phyloP scores from a whole-genome alignment of 139 green algal genomes.

The Chlorella vulgaris region DNA sequence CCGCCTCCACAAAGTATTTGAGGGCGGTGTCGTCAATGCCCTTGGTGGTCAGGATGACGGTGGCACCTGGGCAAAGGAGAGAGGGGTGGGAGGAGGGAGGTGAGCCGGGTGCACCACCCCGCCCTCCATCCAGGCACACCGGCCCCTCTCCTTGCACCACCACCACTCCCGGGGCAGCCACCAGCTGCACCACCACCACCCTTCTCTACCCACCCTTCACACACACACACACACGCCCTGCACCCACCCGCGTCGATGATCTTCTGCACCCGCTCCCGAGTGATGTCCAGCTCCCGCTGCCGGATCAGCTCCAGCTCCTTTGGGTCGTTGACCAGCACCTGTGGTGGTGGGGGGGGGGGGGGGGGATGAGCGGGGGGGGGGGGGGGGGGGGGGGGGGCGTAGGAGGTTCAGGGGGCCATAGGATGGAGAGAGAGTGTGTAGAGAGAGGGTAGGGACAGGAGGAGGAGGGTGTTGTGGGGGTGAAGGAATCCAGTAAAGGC shows the following conservation, averaged over 20 bases:
- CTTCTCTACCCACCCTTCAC: not conserved
- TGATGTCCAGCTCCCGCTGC: slow-evolving; percentile 94
- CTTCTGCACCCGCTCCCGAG: slow-evolving; percentile 73
- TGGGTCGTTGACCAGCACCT: slow-evolving; percentile 92
- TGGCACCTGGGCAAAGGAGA: slow-evolving; percentile 78
- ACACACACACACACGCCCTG: no score
- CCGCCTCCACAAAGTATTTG: slow-evolving; percentile 99
- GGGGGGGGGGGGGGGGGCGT: not conserved
- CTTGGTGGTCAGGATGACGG: slow-evolving; percentile 98
- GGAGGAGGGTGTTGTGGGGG: no score
- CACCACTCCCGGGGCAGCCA: not conserved
- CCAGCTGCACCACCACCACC: not conserved
- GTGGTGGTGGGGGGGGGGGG: not conserved
- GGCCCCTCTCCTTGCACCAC: not conserved
- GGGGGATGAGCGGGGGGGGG: not conserved
- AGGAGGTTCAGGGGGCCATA: not conserved
- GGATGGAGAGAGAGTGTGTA: no score
- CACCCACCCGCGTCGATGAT: slow-evolving; percentile 34
- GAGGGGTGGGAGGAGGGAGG: not conserved
- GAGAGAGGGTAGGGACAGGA: no score
- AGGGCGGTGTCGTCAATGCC: slow-evolving; percentile 96
- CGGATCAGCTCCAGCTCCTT: slow-evolving; percentile 96
- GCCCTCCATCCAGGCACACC: not conserved
- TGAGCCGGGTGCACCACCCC: not conserved
- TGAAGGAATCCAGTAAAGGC: no score